These are phyloP conservation scores for Crithidia mellificae DNA, from an alignment of 208 protist species.

Conservation along the genomic window DNA sequence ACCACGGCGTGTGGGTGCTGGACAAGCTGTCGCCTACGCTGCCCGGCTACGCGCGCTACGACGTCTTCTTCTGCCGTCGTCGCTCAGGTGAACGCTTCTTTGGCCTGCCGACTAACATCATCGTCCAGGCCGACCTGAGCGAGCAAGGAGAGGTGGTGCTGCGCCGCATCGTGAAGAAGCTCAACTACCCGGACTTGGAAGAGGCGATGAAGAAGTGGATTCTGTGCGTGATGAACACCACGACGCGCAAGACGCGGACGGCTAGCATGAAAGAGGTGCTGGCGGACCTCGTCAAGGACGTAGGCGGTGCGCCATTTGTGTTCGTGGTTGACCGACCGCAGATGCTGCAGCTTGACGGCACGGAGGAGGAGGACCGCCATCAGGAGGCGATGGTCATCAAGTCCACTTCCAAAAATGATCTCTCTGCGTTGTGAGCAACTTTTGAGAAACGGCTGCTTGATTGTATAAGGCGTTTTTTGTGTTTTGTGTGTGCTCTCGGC, in stretches of 20 bases:
- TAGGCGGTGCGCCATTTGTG: constrained; percentile 44
- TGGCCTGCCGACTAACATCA: constrained; percentile 70
- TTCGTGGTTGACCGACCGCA: constrained; percentile 66
- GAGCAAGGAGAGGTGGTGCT: constrained; percentile 55
- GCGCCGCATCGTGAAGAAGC: constrained; percentile 54
- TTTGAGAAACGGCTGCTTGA: neutral
- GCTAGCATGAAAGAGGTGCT: constrained; percentile 49
- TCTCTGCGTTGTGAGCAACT: constrained; percentile 34
- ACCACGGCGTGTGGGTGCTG: constrained; percentile 24
- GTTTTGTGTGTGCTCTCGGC: too few species aligned
- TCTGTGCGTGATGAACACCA: constrained; percentile 42
- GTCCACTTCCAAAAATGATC: constrained; percentile 43
- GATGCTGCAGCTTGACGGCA: constrained; percentile 40
- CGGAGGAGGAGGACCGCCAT: constrained; percentile 26
- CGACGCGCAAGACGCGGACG: constrained; percentile 40
- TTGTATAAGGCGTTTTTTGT: too few species aligned
- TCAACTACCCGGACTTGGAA: constrained; percentile 39
- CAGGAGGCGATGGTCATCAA: constrained; percentile 63
- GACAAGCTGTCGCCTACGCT: constrained; percentile 27
- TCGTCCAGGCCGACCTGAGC: constrained; percentile 31
- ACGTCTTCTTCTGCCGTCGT: constrained; percentile 72
- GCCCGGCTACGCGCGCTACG: constrained; percentile 33
- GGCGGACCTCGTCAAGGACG: constrained; percentile 45
- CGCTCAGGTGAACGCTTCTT: constrained; percentile 64
- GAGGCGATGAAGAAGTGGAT: constrained; percentile 47